Conservation (phyloP, 495 filamentous ascomycete species). For the Tuber brumale region DNA sequence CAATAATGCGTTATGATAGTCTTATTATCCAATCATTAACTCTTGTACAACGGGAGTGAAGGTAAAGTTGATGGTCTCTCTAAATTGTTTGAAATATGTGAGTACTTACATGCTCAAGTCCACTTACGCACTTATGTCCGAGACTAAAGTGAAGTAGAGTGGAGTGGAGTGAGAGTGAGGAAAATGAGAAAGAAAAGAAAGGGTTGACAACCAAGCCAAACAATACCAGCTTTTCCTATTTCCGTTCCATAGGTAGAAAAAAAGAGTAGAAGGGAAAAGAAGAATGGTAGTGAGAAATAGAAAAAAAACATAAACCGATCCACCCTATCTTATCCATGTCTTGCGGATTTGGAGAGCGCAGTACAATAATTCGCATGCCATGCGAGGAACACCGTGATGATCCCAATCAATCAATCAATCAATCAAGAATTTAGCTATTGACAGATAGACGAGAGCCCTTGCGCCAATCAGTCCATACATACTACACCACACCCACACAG, state of each 20-base stretch:
- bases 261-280: not conserved
- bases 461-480: not conserved
- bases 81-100: conserved; percentile 44
- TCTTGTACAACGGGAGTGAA: conserved; percentile 46
- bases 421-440: not conserved
- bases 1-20: not conserved
- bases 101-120: not conserved
- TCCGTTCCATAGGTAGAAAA: not conserved
- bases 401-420: not conserved
- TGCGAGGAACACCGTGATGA: not conserved
- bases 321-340: not conserved
- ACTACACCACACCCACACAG: conserved; percentile 1
- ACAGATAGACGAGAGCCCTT: not conserved
- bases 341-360: not conserved
- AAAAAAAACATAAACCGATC: conserved; percentile 1
- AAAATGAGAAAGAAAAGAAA: not conserved
- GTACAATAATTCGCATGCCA: conserved; percentile 11
- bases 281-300: not conserved
- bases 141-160: not conserved
- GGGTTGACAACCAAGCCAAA: not conserved
- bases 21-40: conserved; percentile 22
- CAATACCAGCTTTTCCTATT: not conserved
- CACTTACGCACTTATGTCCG: not conserved
- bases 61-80: conserved; percentile 50
- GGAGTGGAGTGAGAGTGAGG: not conserved